A percentile compares a stretch with the other conserved stretches of the same genome.
Conservation (phyloP, 768 basidiomycete genomes). For the Termitomyces sp. region DNA sequence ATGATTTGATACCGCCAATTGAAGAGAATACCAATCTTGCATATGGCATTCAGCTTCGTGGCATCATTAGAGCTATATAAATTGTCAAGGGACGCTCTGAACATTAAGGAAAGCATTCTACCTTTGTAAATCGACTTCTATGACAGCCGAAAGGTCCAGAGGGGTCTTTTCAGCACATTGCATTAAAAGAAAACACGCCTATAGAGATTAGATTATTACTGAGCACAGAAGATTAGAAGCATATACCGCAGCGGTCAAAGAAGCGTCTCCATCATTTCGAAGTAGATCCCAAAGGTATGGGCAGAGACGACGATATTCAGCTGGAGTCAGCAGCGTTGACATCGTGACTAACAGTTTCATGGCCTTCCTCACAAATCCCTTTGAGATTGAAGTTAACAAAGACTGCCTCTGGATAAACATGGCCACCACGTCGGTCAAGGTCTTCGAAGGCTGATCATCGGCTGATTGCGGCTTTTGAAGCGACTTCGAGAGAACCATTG, state of each 20-base stretch:
- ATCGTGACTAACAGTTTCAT: conserved; percentile 62
- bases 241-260: conserved; percentile 47
- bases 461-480: conserved; percentile 16
- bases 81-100: not conserved
- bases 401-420: conserved; percentile 31
- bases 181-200: conserved; percentile 67
- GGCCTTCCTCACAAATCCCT: conserved; percentile 39
- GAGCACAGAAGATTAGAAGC: not conserved
- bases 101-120: conserved; percentile 15
- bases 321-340: conserved; percentile 44
- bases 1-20: conserved; percentile 70
- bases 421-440: conserved; percentile 26
- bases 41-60: conserved; percentile 47
- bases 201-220: not conserved
- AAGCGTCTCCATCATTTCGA: conserved; percentile 36
- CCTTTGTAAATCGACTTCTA: conserved; percentile 56
- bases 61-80: conserved; percentile 39
- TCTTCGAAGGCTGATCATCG: conserved; percentile 10
- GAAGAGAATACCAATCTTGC: conserved; percentile 49
- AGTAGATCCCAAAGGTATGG: conserved; percentile 55
- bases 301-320: conserved; percentile 48
- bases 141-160: conserved; percentile 38
- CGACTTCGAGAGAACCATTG: conserved; percentile 29
- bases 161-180: conserved; percentile 65
- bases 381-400: conserved; percentile 38